Evolutionary conservation across 2,329 filamentous ascomycete genomes (phyloP).

Genomic region (Karstenula rhodostoma): DNA sequence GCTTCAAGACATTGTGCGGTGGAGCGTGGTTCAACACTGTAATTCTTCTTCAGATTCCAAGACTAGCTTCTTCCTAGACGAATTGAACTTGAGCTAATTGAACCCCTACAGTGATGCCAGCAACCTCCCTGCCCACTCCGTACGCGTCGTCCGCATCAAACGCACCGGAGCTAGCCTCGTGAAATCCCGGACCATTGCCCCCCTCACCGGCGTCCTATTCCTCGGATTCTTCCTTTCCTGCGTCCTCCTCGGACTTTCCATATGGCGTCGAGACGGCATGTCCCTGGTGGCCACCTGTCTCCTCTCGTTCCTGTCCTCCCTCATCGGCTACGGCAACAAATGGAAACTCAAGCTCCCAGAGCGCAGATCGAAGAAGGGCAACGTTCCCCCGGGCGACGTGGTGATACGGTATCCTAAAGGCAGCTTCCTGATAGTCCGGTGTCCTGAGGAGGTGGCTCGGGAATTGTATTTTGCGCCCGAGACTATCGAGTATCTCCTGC

Average conservation of each 20-base stretch:
- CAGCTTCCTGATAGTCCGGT: conserved; percentile 59
- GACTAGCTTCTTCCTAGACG: neutral
- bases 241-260: conserved; percentile 54
- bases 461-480: conserved; percentile 63
- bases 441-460: conserved; percentile 59
- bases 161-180: conserved; percentile 43
- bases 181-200: conserved; percentile 56
- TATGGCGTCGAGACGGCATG: conserved; percentile 59
- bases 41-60: neutral
- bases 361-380: conserved; percentile 39
- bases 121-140: conserved; percentile 48
- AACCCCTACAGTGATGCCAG: conserved; percentile 40
- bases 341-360: conserved; percentile 56
- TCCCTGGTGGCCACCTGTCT: conserved; percentile 58
- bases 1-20: neutral
- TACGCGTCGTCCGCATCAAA: conserved; percentile 51
- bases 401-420: conserved; percentile 62
- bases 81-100: neutral
- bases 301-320: conserved; percentile 58
- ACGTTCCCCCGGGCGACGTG: conserved; percentile 54
- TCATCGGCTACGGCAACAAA: conserved; percentile 60
- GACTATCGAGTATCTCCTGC: conserved; percentile 56
- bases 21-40: neutral
- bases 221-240: conserved; percentile 55
- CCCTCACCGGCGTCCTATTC: conserved; percentile 55